Percentiles rank a stretch among this genome's conserved stretches.
These are phyloP conservation scores for Agrocybe pediades DNA, from an alignment of 768 basidiomycete genomes.

Conservation along the genomic window DNA sequence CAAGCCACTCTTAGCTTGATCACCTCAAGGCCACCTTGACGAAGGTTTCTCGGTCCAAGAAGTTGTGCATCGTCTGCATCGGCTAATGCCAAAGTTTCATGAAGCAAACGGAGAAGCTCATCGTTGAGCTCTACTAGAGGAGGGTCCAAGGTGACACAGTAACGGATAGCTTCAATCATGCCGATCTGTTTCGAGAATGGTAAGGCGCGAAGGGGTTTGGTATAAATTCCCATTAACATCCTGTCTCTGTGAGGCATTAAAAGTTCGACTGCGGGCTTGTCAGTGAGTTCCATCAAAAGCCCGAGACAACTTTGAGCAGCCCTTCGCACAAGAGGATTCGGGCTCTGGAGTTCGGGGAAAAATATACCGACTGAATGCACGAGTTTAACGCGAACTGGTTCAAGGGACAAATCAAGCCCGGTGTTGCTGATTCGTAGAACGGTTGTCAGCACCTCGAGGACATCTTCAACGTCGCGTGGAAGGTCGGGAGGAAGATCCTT, in stretches of 20 bases:
- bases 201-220: slow-evolving; percentile 94
- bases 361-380: slow-evolving; percentile 79
- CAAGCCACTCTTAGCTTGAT: slow-evolving; percentile 92
- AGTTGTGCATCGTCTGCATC: slow-evolving; percentile 93
- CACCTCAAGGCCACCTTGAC: slow-evolving; percentile 80
- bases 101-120: slow-evolving; percentile 85
- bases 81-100: slow-evolving; percentile 92
- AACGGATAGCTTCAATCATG: slow-evolving; percentile 96
- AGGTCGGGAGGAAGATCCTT: slow-evolving; percentile 94
- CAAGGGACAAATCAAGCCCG: slow-evolving; percentile 45
- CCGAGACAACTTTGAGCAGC: slow-evolving; percentile 82
- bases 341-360: slow-evolving; percentile 85
- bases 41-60: slow-evolving; percentile 69
- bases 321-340: slow-evolving; percentile 82
- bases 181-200: slow-evolving; percentile 96
- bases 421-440: slow-evolving; percentile 65
- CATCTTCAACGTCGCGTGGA: slow-evolving; percentile 77
- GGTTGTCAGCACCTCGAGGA: slow-evolving; percentile 72
- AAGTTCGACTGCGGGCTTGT: slow-evolving; percentile 74
- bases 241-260: slow-evolving; percentile 84
- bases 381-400: slow-evolving; percentile 57
- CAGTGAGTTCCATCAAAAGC: slow-evolving; percentile 73
- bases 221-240: slow-evolving; percentile 87
- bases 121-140: slow-evolving; percentile 91
- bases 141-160: slow-evolving; percentile 87